These are phyloP conservation scores for Panaeolus papilionaceus DNA, from an alignment of 768 basidiomycete genomes.

Conservation along the genomic window DNA sequence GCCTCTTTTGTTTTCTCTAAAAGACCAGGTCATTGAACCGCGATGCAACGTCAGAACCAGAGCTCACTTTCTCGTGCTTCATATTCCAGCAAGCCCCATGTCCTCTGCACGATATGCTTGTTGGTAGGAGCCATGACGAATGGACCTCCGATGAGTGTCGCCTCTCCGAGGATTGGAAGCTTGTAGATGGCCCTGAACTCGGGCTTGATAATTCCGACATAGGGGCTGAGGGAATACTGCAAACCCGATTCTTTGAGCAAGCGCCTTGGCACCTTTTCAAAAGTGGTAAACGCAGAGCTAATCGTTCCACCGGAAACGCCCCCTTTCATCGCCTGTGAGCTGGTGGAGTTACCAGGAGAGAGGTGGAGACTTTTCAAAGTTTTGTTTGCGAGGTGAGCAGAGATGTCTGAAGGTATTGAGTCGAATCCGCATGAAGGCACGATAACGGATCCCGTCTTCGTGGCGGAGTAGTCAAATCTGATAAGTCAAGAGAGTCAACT, in stretches of 20 bases:
- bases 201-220: conserved; percentile 32
- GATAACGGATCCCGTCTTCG: conserved; percentile 73
- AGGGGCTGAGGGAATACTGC: conserved; percentile 50
- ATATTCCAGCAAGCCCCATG: conserved; percentile 47
- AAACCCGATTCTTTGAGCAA: conserved; percentile 36
- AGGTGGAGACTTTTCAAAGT: conserved; percentile 57
- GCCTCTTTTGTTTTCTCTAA: conserved; percentile 27
- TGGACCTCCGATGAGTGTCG: conserved; percentile 33
- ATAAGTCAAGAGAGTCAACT: background rate
- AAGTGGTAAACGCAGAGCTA: conserved; percentile 39
- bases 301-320: conserved; percentile 73
- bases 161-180: conserved; percentile 41
- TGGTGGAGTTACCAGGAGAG: conserved; percentile 60
- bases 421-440: conserved; percentile 83
- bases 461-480: conserved; percentile 61
- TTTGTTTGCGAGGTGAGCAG: conserved; percentile 71
- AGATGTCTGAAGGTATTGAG: conserved; percentile 77
- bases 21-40: background rate
- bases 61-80: conserved; percentile 28
- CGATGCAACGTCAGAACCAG: background rate
- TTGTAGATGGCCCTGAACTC: conserved; percentile 41
- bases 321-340: conserved; percentile 53
- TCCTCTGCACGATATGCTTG: conserved; percentile 46
- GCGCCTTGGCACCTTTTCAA: conserved; percentile 46
- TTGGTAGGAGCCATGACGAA: conserved; percentile 47